These are phyloP conservation scores for Phytophthora multivora DNA, from an alignment of 352 stramenopile genomes.

Conservation along the genomic window DNA sequence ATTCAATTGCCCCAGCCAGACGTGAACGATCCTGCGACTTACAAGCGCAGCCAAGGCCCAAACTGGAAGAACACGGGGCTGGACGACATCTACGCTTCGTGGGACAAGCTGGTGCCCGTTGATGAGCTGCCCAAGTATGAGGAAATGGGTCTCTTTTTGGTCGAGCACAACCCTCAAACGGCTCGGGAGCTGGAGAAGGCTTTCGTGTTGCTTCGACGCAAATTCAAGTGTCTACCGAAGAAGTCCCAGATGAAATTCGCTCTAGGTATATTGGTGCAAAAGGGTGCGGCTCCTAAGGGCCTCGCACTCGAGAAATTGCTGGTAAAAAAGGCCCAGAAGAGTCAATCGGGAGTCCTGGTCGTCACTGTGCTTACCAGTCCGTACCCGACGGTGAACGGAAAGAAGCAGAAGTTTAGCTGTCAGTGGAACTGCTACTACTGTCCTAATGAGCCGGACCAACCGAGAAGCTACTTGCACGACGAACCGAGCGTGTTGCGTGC, in stretches of 20 bases:
- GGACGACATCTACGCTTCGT: conserved; percentile 88
- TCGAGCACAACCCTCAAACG: conserved; percentile 72
- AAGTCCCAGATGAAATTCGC: conserved; percentile 92
- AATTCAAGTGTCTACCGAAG: conserved; percentile 91
- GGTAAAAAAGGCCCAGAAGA: conserved; percentile 91
- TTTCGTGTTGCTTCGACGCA: conserved; percentile 80
- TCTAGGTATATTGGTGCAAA: conserved; percentile 77
- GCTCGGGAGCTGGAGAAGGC: conserved; percentile 82
- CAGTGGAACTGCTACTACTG: conserved; percentile 97
- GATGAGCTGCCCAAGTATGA: conserved; percentile 75
- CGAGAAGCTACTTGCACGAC: conserved; percentile 93
- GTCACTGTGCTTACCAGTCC: conserved; percentile 93
- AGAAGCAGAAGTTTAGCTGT: conserved; percentile 92
- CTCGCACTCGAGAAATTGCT: conserved; percentile 78
- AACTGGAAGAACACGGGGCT: conserved; percentile 86
- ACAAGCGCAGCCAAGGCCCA: conserved; percentile 81
- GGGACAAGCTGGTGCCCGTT: conserved; percentile 81
- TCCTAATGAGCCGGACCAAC: conserved; percentile 92
- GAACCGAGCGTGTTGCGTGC: conserved; percentile 92
- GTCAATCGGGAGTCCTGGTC: conserved; percentile 90
- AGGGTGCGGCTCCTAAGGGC: conserved; percentile 49
- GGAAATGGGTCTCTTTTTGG: conserved; percentile 84
- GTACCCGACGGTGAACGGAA: conserved; percentile 79
- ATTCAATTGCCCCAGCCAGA: conserved; percentile 31
- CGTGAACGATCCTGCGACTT: conserved; percentile 83